Evolutionary conservation across 129 eudicot genomes (phyloP), one percentile per base, ranked within the genome.

Genomic region (Flaveria bidentis): DNA sequence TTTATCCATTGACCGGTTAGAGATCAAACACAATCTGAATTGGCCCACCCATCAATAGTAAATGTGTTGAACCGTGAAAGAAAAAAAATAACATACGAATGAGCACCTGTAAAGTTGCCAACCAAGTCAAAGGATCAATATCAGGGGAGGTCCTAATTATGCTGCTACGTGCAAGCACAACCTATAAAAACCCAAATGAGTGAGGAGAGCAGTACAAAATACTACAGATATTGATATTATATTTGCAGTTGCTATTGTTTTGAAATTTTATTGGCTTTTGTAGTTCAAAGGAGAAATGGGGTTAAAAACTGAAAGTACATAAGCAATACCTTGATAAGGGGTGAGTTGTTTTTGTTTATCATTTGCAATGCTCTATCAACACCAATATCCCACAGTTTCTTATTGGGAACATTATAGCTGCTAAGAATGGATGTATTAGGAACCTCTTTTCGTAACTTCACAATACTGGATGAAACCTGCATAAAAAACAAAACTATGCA

Each of bases 151-250:
- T 88, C 69, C 85, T 64, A 61, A 91, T 88, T 67, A 89, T 84
- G 86, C 92, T 95, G 79, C 99, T 87, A 77, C 99, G 97, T 77
- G 99, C 99, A 83, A 95, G 97, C 66, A 95, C 99, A 68, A 91
- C 99, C 98, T 93, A 74, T 60, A 73, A 44, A 68, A 76, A 55
- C 46, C 33, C 28, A 72, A 50, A 26, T 14, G 55, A 57, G 52
- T 47, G 51, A 71, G 14, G 4, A 63, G 57, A 42, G 14, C 9
- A 60, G 57, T 52, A 22, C 13, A 9, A 39, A 49, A 23, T 51
- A 39, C 45, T 52, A 39, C 18, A 67, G 9, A 44, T 42, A 58
- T 18, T 0, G 3, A 58, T 74, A 74, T 22, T 26, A 61, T 61
- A 45, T 71, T 70, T 71, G 28, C 47, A 56, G 14, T 11, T 53